phyloP scores from a whole-genome alignment of 768 basidiomycete genomes.

The Auricularia heimuer region DNA sequence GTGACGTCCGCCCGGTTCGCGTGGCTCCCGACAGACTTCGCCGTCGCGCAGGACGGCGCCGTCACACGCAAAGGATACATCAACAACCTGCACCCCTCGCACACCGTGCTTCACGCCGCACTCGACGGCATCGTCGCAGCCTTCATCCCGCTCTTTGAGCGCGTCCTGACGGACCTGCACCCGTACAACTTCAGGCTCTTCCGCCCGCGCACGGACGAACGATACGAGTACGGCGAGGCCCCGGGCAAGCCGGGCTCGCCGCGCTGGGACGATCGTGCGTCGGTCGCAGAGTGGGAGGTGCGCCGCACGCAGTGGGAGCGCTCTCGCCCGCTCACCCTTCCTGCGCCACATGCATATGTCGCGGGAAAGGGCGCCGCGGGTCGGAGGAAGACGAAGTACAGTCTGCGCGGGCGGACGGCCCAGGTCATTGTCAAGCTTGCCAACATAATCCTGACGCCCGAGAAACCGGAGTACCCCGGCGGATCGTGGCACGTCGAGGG shows the following conservation, averaged over 20 bases:
- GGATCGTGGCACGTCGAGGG: slow-evolving; percentile 42
- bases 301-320: slow-evolving; percentile 24
- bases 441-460: slow-evolving; percentile 30
- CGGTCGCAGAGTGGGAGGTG: no score
- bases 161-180: slow-evolving; percentile 42
- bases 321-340: slow-evolving; percentile 34
- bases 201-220: no score
- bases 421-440: slow-evolving; percentile 35
- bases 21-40: slow-evolving; percentile 36
- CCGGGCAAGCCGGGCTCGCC: slow-evolving; percentile 37
- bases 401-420: slow-evolving; percentile 26
- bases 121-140: slow-evolving; percentile 25
- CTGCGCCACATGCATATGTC: slow-evolving; percentile 37
- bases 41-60: slow-evolving; percentile 22
- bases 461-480: slow-evolving; percentile 23
- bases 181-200: slow-evolving; percentile 8
- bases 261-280: slow-evolving; percentile 24
- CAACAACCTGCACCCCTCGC: slow-evolving; percentile 38
- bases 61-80: slow-evolving; percentile 38
- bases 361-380: slow-evolving; percentile 31
- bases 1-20: slow-evolving; percentile 19
- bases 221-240: slow-evolving; percentile 19
- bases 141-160: slow-evolving; percentile 42
- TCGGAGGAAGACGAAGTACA: slow-evolving; percentile 28
- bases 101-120: slow-evolving; percentile 22